A percentile compares a stretch with the other conserved stretches of the same genome.
These are phyloP conservation scores for Fraxinus sp. DNA, from an alignment of 305 asterid species.

Conservation along the genomic window DNA sequence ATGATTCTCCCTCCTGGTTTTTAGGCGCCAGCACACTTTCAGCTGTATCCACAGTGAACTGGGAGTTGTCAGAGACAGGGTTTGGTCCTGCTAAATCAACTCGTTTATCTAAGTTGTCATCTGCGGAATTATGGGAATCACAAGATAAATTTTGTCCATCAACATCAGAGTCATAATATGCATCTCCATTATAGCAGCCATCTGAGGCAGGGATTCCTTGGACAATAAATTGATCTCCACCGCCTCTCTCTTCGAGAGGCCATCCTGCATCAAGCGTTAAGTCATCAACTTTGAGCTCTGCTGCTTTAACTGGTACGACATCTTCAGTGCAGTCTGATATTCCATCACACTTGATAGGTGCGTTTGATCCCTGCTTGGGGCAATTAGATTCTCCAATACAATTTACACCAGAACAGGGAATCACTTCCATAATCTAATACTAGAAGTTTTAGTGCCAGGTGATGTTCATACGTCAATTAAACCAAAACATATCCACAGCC, in stretches of 20 bases:
- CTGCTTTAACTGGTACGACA: constrained; percentile 40
- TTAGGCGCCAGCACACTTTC: constrained; percentile 43
- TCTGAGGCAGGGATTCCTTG: constrained; percentile 55
- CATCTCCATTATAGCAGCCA: constrained; percentile 43
- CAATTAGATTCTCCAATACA: constrained; percentile 55
- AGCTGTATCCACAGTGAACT: constrained; percentile 35
- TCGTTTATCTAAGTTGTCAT: constrained; percentile 45
- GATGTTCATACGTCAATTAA: constrained; percentile 21
- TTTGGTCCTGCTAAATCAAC: constrained; percentile 44
- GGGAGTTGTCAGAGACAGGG: constrained; percentile 31
- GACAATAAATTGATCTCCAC: constrained; percentile 40
- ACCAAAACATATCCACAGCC: constrained; percentile 31
- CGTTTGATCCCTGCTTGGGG: constrained; percentile 23
- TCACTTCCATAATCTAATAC: constrained; percentile 62
- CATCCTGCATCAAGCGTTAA: constrained; percentile 36
- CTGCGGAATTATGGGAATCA: constrained; percentile 64
- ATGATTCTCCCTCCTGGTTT: constrained; percentile 44
- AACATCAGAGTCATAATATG: constrained; percentile 50
- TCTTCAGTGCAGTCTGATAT: constrained; percentile 43
- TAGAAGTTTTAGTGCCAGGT: constrained; percentile 36
- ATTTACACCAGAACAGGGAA: constrained; percentile 55
- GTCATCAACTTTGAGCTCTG: constrained; percentile 46
- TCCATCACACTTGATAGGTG: constrained; percentile 48
- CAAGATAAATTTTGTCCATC: constrained; percentile 51
- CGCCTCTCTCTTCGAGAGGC: constrained; percentile 45